Base-by-base conservation (phyloP, 176 grass and related monocot genomes). In the Avena eriantha region DNA sequence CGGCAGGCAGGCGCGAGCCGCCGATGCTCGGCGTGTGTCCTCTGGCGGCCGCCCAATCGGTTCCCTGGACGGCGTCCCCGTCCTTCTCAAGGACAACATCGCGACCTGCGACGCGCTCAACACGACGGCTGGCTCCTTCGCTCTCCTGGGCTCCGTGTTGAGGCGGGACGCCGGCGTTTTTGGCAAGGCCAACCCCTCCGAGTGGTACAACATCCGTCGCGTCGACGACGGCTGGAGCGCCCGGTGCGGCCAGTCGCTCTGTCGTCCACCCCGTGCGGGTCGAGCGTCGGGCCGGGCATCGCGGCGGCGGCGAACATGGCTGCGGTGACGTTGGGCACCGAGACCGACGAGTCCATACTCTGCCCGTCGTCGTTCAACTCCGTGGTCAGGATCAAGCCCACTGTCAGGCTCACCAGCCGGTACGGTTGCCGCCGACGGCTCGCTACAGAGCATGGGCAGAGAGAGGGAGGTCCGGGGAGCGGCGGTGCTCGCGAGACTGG, bases 271-370 rank as follows among this genome's bases (percentile, higher is more conserved):
- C 45, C 45, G 45, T 46, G 7, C 45, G 45, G 45, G 7, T 95
- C 93, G 8, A 95, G 86, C 69, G 78, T 54, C 12, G 91, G 93
- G 13, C 51, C 93, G 4, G 88, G 88, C 3, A 86, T 93, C 4
- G 86, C 91, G 0, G 91, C 74, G 24, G 94, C 86, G 21, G 87
- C 91, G 26, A 91, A 93, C 89, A 80, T 95, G 89, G 94, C 60
- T 0, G 83, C 94, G 12, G 94, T 91, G 89, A 93, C 94, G 31
- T 43, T 95, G 48, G 94, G 93, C 14, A 83, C 94, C 2, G 94
- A 96, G 73, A 96, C 94, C 0, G 78, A 88, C 49, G 94, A 87
- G 15, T 96, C 94, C 0, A 96, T 96, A 21, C 86, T 95, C 15
- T 96, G 94, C 49, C 91, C 90, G 0, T 77, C 91, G 0, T 46